These are phyloP conservation scores for Bassia scoparia DNA, from an alignment of 148 eudicot genomes.

Conservation along the genomic window DNA sequence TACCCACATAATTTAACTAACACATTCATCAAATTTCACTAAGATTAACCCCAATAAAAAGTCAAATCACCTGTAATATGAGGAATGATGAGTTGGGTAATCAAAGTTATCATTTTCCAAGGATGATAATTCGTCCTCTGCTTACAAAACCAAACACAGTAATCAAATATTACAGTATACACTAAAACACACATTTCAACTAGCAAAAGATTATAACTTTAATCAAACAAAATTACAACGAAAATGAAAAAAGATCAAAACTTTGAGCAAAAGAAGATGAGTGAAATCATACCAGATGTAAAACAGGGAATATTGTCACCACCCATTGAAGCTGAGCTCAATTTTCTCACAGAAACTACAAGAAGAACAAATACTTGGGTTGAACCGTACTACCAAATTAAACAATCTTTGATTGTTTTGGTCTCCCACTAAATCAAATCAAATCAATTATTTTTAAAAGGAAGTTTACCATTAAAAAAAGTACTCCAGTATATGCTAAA, in stretches of 20 bases:
- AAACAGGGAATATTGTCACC: conserved; percentile 28
- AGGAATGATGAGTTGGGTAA: conserved; percentile 17
- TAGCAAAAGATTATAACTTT: conserved; percentile 16
- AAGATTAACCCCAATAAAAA: background rate
- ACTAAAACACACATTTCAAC: conserved; percentile 1
- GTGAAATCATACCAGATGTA: conserved; percentile 21
- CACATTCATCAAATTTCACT: background rate
- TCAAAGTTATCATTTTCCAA: conserved; percentile 29
- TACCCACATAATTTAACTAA: background rate
- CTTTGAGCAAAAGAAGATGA: background rate
- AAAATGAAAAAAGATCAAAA: background rate
- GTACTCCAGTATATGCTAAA: too few species aligned
- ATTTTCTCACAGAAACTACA: background rate
- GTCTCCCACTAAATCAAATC: background rate
- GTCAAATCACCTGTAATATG: conserved; percentile 30
- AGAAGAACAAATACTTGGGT: background rate
- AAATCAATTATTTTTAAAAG: too few species aligned
- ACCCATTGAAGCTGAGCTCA: conserved; percentile 25
- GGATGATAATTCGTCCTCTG: conserved; percentile 39
- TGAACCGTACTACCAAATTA: background rate
- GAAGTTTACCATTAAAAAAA: too few species aligned
- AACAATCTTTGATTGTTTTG: background rate
- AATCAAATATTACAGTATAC: background rate
- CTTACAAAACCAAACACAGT: background rate
- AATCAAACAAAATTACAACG: background rate